Percentiles rank a stretch among this genome's conserved stretches.
Evolutionary conservation across 306 rosid genomes (phyloP).

Genomic region (Fragaria ananassa): DNA sequence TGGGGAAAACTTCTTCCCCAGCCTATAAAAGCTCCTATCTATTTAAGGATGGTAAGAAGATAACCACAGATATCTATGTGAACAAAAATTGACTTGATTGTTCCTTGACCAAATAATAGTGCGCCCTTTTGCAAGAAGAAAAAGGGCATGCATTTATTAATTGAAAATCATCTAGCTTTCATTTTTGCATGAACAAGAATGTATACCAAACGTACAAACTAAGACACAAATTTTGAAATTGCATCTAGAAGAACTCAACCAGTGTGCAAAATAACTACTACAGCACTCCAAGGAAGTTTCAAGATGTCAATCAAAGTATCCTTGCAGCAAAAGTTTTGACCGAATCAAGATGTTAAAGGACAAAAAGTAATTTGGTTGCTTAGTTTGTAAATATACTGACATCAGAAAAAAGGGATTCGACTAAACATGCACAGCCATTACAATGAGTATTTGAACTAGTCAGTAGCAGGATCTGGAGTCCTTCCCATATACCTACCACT

Average conservation of each 20-base stretch:
- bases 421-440: conserved; percentile 3
- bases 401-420: not conserved
- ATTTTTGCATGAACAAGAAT: not conserved
- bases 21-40: not conserved
- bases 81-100: not conserved
- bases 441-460: not conserved
- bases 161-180: not conserved
- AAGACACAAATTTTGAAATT: not conserved
- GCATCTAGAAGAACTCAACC: not conserved
- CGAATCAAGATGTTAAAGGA: not conserved
- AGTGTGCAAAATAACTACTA: not conserved
- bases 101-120: not conserved
- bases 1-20: not conserved
- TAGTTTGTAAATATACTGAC: not conserved
- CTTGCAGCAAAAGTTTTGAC: not conserved
- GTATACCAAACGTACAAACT: not conserved
- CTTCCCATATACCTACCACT: not conserved
- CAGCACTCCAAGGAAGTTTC: not conserved
- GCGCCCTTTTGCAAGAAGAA: not conserved
- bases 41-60: not conserved
- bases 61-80: not conserved
- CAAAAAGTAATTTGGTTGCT: not conserved
- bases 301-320: not conserved
- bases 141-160: not conserved
- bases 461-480: not conserved